Evolutionary conservation across 176 grass and related monocot species (phyloP).

Genomic region (Oryza brachyantha): DNA sequence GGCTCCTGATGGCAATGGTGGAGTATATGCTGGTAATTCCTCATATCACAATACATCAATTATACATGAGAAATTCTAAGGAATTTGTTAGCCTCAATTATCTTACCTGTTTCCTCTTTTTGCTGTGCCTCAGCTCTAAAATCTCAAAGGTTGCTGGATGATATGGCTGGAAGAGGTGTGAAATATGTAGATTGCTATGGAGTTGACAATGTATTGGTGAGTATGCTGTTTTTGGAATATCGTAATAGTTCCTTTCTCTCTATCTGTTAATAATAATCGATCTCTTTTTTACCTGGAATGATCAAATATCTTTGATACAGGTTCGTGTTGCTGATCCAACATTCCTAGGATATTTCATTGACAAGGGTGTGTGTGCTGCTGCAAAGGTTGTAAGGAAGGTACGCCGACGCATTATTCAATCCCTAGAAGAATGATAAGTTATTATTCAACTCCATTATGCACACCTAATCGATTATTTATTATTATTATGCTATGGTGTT

Average conservation of each 20-base stretch:
- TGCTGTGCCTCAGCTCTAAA: conserved; percentile 48
- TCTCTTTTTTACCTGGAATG: conserved; percentile 13
- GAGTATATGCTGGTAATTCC: conserved; percentile 70
- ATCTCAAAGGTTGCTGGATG: conserved; percentile 67
- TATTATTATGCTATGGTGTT: conserved; percentile 17
- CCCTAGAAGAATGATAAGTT: conserved; percentile 7
- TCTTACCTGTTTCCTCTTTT: background rate
- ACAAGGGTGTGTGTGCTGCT: conserved; percentile 69
- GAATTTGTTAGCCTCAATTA: background rate
- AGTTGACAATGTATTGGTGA: conserved; percentile 85
- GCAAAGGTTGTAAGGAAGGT: conserved; percentile 88
- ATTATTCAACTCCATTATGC: conserved; percentile 16
- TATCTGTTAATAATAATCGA: background rate
- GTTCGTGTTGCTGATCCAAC: conserved; percentile 86
- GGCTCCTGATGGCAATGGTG: conserved; percentile 88
- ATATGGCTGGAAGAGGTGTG: conserved; percentile 76
- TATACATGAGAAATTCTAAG: conserved; percentile 16
- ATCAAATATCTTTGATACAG: conserved; percentile 36
- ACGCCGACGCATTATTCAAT: conserved; percentile 6
- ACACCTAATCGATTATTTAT: background rate
- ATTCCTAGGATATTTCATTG: conserved; percentile 84
- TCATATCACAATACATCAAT: conserved; percentile 9
- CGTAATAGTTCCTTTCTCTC: background rate
- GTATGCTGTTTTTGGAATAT: background rate
- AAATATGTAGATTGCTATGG: conserved; percentile 85